These are phyloP conservation scores for Chlorella sp. DNA, from an alignment of 139 green algal species.

Conservation along the genomic window DNA sequence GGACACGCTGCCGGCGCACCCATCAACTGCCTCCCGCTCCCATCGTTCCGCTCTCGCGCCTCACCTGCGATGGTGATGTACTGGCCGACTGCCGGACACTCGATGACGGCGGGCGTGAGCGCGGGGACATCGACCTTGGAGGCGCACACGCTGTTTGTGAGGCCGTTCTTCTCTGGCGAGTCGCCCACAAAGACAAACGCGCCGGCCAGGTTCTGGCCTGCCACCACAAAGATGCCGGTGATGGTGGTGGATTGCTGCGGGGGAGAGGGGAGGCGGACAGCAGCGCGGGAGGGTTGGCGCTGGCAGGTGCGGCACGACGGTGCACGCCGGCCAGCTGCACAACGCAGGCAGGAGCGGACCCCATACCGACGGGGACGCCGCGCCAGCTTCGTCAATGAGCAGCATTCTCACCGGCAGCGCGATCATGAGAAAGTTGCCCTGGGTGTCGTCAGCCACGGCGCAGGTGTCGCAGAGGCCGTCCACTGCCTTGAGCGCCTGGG, in stretches of 20 bases:
- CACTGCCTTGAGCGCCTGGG: conserved; percentile 28
- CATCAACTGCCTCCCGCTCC: no score
- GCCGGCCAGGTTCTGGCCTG: background rate
- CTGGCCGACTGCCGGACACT: no score
- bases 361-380: background rate
- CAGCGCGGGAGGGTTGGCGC: background rate
- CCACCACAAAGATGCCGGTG: conserved; percentile 16
- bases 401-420: conserved; percentile 23
- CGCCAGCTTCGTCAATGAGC: background rate
- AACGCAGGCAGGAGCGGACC: background rate
- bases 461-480: conserved; percentile 34
- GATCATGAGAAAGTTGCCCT: conserved; percentile 25
- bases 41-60: no score
- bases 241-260: background rate
- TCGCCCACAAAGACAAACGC: conserved; percentile 32
- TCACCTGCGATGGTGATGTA: no score
- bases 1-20: no score
- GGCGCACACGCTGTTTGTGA: conserved; percentile 30
- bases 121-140: no score
- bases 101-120: no score
- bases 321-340: background rate
- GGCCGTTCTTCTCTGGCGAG: conserved; percentile 18
- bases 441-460: conserved; percentile 4
- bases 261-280: background rate
- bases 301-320: background rate